These are phyloP conservation scores for Clarireedia homoeocarpa DNA, from an alignment of 2,329 filamentous ascomycete genomes.

Conservation along the genomic window DNA sequence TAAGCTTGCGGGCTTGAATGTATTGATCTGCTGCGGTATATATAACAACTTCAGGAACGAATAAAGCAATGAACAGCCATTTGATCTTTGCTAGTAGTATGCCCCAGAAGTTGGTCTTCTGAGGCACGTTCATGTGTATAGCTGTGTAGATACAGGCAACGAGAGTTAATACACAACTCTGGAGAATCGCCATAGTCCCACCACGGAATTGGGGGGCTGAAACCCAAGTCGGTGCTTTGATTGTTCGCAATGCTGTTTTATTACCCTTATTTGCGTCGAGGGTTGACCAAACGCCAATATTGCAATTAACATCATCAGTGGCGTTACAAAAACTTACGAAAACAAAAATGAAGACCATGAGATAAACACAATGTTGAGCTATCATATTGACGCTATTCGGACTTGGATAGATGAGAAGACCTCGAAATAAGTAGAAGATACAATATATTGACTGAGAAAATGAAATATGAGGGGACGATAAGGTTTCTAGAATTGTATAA, in stretches of 20 bases:
- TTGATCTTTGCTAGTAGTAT: constrained; percentile 4
- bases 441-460: no score
- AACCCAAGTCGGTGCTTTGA: background rate
- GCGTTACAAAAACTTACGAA: no score
- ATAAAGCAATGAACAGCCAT: constrained; percentile 11
- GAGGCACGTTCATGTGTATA: constrained; percentile 11
- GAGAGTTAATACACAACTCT: constrained; percentile 9
- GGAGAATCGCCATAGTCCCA: constrained; percentile 3
- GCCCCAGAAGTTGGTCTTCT: background rate
- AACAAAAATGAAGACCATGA: no score
- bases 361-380: no score
- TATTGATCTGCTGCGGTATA: constrained; percentile 10
- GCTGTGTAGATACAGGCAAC: constrained; percentile 12
- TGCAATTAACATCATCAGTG: no score
- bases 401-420: no score
- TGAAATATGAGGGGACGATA: no score
- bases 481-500: no score
- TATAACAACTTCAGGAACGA: constrained; percentile 7
- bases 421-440: no score
- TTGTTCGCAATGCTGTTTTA: background rate
- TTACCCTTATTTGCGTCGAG: no score
- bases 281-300: no score
- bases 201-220: background rate
- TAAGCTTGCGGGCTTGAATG: background rate
- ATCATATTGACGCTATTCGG: no score